Percentiles rank a stretch among this genome's conserved stretches.
Conservation (phyloP, 306 rosid genomes). For the Benincasa hispida region DNA sequence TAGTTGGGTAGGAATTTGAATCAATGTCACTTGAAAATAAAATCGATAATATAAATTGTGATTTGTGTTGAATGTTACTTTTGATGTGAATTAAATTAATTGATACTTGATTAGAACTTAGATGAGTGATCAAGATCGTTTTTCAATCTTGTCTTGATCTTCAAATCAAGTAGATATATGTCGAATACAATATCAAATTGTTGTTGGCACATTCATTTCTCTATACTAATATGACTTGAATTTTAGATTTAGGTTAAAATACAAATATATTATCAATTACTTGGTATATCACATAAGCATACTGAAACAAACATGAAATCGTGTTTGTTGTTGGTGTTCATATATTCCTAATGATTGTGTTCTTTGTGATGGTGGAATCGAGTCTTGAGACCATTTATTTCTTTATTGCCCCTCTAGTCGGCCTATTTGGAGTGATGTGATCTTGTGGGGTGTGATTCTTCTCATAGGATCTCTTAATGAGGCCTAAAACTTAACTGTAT, state of each 20-base stretch:
- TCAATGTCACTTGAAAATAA: neutral
- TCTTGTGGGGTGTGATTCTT: neutral
- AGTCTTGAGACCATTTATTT: too few relatives aligned
- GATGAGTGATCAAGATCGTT: neutral
- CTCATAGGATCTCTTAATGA: neutral
- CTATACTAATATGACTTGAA: neutral
- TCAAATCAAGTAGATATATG: neutral
- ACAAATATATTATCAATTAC: neutral
- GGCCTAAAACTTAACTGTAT: too few relatives aligned
- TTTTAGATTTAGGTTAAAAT: neutral
- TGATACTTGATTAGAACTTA: neutral
- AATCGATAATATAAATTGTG: too few relatives aligned
- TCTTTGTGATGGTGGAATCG: too few relatives aligned
- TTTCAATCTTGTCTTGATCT: neutral
- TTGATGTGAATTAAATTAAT: neutral
- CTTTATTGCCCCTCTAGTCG: neutral
- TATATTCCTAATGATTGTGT: too few relatives aligned
- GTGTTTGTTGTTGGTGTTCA: too few relatives aligned
- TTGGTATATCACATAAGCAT: neutral
- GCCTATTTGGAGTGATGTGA: neutral
- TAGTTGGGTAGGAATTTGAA: neutral
- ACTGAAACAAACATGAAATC: too few relatives aligned
- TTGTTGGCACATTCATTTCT: neutral
- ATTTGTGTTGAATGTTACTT: neutral
- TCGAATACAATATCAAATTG: neutral